These are phyloP conservation scores for Kalmusia sp. DNA, from an alignment of 2,329 filamentous ascomycete genomes.

Conservation along the genomic window DNA sequence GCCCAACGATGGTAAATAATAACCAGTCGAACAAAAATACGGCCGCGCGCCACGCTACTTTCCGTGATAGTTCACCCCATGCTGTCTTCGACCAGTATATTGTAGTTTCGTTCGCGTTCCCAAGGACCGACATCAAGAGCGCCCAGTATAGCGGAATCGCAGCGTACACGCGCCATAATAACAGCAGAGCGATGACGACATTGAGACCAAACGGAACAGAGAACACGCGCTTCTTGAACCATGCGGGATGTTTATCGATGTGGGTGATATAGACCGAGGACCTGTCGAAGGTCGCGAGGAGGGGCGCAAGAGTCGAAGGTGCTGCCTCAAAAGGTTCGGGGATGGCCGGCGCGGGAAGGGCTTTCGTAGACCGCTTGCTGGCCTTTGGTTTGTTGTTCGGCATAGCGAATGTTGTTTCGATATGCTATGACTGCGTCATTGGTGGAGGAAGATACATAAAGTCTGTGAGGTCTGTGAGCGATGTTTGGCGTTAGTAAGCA, in stretches of 20 bases:
- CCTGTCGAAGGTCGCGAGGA: slow-evolving; percentile 71
- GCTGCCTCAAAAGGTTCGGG: slow-evolving; percentile 74
- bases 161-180: slow-evolving; percentile 72
- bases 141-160: slow-evolving; percentile 76
- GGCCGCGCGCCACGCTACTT: slow-evolving; percentile 66
- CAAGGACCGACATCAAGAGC: slow-evolving; percentile 69
- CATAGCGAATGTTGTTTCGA: neutral
- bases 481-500: no score
- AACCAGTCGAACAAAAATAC: slow-evolving; percentile 78
- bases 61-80: slow-evolving; percentile 63
- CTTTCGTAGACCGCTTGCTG: slow-evolving; percentile 21
- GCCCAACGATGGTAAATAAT: slow-evolving; percentile 51
- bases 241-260: slow-evolving; percentile 73
- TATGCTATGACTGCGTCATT: neutral
- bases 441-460: no score
- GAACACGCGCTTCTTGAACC: slow-evolving; percentile 85
- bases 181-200: slow-evolving; percentile 66
- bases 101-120: slow-evolving; percentile 70
- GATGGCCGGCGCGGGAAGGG: slow-evolving; percentile 30
- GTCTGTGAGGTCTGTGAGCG: no score
- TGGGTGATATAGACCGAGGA: slow-evolving; percentile 83
- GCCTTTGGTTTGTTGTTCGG: slow-evolving; percentile 18
- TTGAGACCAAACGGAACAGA: slow-evolving; percentile 81
- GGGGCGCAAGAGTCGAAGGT: slow-evolving; percentile 67
- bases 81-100: slow-evolving; percentile 63